A percentile compares a stretch with the other conserved stretches of the same genome.
phyloP scores from a whole-genome alignment of 2,329 filamentous ascomycete genomes.

The Dactylonectria macrodidyma region DNA sequence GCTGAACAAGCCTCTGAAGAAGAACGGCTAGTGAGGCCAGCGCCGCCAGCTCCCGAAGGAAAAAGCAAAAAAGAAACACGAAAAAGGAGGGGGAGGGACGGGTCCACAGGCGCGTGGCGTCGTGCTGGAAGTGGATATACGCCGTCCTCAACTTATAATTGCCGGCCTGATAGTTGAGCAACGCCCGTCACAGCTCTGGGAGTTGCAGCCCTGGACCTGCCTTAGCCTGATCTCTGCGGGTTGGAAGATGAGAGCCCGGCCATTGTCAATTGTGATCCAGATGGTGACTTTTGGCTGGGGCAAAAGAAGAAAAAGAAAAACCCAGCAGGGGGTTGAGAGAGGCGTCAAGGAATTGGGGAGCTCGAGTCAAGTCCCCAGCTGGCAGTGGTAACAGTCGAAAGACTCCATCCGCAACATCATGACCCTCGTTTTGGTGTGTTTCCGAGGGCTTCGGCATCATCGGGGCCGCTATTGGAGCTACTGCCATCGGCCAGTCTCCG shows the following conservation, averaged over 20 bases:
- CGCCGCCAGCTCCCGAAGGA: constrained; percentile 42
- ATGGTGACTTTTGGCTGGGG: constrained; percentile 22
- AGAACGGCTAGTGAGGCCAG: constrained; percentile 40
- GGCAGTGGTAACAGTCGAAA: constrained; percentile 3
- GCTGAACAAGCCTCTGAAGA: constrained; percentile 42
- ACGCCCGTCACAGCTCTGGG: constrained; percentile 20
- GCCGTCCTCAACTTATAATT: constrained; percentile 37
- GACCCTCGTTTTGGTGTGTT: not conserved
- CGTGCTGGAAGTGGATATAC: constrained; percentile 37
- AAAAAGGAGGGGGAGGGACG: constrained; percentile 30
- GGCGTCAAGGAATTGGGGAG: constrained; percentile 9
- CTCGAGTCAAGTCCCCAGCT: constrained; percentile 10
- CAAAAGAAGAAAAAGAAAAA: constrained; percentile 11
- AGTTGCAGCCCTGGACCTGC: constrained; percentile 20
- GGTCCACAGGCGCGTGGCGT: constrained; percentile 46
- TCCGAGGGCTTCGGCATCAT: constrained; percentile 17
- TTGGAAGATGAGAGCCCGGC: constrained; percentile 7
- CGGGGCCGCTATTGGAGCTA: constrained; percentile 12
- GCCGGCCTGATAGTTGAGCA: constrained; percentile 27
- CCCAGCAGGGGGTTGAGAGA: constrained; percentile 11
- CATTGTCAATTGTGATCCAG: constrained; percentile 12
- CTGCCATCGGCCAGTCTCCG: constrained; percentile 9
- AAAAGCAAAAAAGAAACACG: constrained; percentile 33
- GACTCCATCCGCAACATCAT: not conserved
- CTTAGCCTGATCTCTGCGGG: constrained; percentile 23